Base-by-base conservation (phyloP, 305 asterid species). In the Fraxinus angustifolia region DNA sequence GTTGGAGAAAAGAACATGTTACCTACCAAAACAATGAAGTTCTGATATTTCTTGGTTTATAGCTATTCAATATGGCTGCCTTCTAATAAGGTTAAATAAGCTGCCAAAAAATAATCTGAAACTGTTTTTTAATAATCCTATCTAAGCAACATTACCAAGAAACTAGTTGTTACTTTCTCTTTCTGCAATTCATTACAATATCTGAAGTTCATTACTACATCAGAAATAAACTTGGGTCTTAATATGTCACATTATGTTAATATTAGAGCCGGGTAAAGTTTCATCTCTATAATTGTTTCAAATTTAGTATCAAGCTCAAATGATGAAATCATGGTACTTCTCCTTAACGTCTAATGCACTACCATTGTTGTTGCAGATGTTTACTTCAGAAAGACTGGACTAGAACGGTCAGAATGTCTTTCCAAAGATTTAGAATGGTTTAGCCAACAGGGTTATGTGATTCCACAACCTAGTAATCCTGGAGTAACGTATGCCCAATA, bases 341-440 rank as follows among this genome's bases (percentile, higher is more conserved):
- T 19, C 71, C 40, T 8, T 75, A 82, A 23, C 0, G 50, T 33
- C 28, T 14, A 48, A 79, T 76, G 16, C 40, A 30, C 48, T 83
- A 67, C 7, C 26, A 5, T 84, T 62, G 42, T 78, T 79, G 60
- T 36, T 19, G 72, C 86, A 95, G 99, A 90, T 91, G 97, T 90
- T 83, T 95, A 95, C 90, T 95, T 95, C 84, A 90, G 98, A 81
- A 91, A 93, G 83, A 95, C 97, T 73, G 98, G 98, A 68, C 84
- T 95, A 83, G 98, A 93, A 83, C 90, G 97, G 85, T 87, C 96
- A 1, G 91, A 80, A 67, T 70, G 90, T 62, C 84, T 95, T 67
- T 86, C 88, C 7, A 86, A 74, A 79, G 98, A 95, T 89, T 85
- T 95, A 73, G 87, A 89, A 78, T 90, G 94, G 97, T 85, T 93